Percentiles rank a stretch among this genome's conserved stretches.
Conservation (phyloP, 352 stramenopile species). For the Phytophthora pistaciae region DNA sequence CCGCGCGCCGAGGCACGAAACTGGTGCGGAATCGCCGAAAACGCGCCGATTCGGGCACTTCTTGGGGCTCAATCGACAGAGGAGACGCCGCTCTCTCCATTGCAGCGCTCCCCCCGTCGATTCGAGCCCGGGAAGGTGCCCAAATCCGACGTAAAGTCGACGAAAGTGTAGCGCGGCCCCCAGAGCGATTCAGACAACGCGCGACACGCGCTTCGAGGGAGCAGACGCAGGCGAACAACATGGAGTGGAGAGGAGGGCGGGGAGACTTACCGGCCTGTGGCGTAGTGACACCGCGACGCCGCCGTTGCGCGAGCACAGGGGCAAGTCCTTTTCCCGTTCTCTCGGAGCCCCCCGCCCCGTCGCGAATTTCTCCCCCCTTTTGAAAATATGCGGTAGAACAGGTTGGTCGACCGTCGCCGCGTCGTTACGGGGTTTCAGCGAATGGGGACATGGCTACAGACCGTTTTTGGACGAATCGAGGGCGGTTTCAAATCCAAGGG, state of each 20-base stretch:
- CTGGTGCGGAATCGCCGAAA: conserved; percentile 21
- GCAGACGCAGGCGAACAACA: conserved; percentile 18
- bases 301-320: conserved; percentile 38
- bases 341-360: conserved; percentile 18
- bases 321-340: conserved; percentile 54
- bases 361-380: conserved; percentile 28
- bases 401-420: not conserved
- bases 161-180: conserved; percentile 4
- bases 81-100: conserved; percentile 23
- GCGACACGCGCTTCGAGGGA: conserved; percentile 30
- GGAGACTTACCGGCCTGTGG: conserved; percentile 45
- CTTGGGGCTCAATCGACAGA: conserved; percentile 26
- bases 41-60: conserved; percentile 21
- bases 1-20: not conserved
- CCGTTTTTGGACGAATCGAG: not conserved
- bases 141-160: conserved; percentile 3
- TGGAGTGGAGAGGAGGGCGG: not conserved
- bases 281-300: conserved; percentile 31
- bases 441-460: conserved; percentile 4
- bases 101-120: not conserved
- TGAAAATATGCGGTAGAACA: conserved; percentile 13
- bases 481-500: conserved; percentile 5
- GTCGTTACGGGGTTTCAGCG: not conserved
- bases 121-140: conserved; percentile 16
- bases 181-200: conserved; percentile 31